Conservation (phyloP, 129 eudicot species). For the sunflower (Helianthus annuus) region HanXRQr2.0-SUNRISE NC_035439.2:127421601-127422100, state of each 20-base stretch:
- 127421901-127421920: neutral
- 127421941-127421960: neutral
- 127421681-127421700: slow-evolving; percentile 15
- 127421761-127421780: slow-evolving; percentile 12
- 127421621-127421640: neutral
- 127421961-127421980: neutral
- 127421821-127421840: neutral
- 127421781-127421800: slow-evolving; percentile 5
- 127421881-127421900: neutral
- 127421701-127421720: slow-evolving; percentile 13
- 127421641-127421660: slow-evolving; percentile 16
- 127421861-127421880: neutral
- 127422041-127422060: neutral
- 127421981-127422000: neutral
- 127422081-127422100: neutral
- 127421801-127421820: slow-evolving; percentile 18
- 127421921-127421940: neutral
- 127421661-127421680: slow-evolving; percentile 12
- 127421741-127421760: slow-evolving; percentile 8
- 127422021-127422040: neutral
- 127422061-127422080: neutral
- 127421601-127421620: neutral
- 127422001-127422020: neutral
- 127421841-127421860: neutral
- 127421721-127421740: neutral